Base-by-base conservation (phyloP, 225 moss, liverwort and hornwort genomes). In the Physcomitrium patens region DNA sequence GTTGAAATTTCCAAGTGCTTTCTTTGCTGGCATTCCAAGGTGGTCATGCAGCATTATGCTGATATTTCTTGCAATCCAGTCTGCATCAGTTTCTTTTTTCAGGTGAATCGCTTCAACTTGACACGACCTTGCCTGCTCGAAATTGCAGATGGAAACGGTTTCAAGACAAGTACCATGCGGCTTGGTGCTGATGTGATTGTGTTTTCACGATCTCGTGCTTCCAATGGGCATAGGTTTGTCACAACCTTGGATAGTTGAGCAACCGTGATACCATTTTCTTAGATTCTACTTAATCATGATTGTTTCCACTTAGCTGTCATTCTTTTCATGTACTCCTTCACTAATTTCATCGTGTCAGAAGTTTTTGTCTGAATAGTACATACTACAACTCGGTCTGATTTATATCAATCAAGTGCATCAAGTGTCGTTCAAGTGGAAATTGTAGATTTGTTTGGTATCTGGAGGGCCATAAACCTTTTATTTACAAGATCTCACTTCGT, bases 111-210 rank as follows among this genome's bases (percentile, higher is more conserved):
- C 10, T 50, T 45, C 0, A 57, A 63, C 19, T 54, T 43, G 48
- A 23, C 49, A 19, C 0, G 37, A 18, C 24, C 22, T 45, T 19
- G 44, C 48, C 42, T 60, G 75, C 59, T 67, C 48, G 48, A 45
- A 18, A 3, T 79, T 11, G 73, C 81, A 87, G 87, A 92, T 69
- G 92, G 92, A 9, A 92, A 92, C 70, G 92, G 92, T 4, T 92
- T 92, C 59, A 92, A 92, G 51, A 92, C 92, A 1, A 90, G 92
- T 57, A 92, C 92, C 8, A 92, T 92, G 92, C 89, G 92, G 11
- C 70, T 92, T 47, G 92, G 92, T 56, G 92, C 90, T 18, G 92
- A 92, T 81, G 92, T 90, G 19, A 78, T 92, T 12, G 92, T 92
- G 12, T 90, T 92, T 67, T 86, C 88, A 41, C 90, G 90, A 57